Base-by-base conservation (phyloP, 768 basidiomycete species). In the Leucocoprinus birnbaumii region DNA sequence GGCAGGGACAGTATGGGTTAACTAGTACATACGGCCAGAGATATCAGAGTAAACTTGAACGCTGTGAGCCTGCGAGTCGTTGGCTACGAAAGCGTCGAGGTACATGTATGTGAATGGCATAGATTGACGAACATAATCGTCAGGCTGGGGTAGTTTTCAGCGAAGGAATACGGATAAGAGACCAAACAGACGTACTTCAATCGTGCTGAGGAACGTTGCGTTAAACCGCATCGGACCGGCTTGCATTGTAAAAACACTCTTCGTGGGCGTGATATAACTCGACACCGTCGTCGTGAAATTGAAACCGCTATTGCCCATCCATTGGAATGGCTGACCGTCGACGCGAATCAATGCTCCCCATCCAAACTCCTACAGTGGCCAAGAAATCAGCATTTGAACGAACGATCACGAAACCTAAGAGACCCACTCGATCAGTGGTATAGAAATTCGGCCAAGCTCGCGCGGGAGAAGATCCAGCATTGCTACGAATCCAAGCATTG, bases 171-270 rank as follows among this genome's bases (percentile, higher is more conserved):
- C 27, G 45, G 16, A 13, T 3, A 8, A 45, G 10, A n/a, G n/a
- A n/a, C n/a, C 24, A 46, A 46, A 16, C 16, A 22, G 3, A 53
- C 63, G 18, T 60, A 81, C 82, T 75, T 83, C 82, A 9, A 84
- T 73, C 4, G 82, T 82, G 59, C 78, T 82, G 11, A 83, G 63
- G 59, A 82, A 85, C 3, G 68, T 77, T 11, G 75, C 73, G 31
- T 74, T 77, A 13, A 85, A 66, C 51, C 74, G 70, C 35, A 85
- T 68, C 5, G 76, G 73, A 2, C 83, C 83, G 5, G 83, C 80
- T 10, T 65, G 65, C 59, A 84, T 60, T 7, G 70, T 71, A 52
- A 84, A 80, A 9, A 71, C 71, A 43, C 76, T 80, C 53, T 78
- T 79, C 0, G 83, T 83, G 7, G 82, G 73, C 0, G 83, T 84